Evolutionary conservation across 1,139 yeast genomes (phyloP), one percentile per base, ranked within the genome.

Genomic region (Sugiyamaella novakii): DNA sequence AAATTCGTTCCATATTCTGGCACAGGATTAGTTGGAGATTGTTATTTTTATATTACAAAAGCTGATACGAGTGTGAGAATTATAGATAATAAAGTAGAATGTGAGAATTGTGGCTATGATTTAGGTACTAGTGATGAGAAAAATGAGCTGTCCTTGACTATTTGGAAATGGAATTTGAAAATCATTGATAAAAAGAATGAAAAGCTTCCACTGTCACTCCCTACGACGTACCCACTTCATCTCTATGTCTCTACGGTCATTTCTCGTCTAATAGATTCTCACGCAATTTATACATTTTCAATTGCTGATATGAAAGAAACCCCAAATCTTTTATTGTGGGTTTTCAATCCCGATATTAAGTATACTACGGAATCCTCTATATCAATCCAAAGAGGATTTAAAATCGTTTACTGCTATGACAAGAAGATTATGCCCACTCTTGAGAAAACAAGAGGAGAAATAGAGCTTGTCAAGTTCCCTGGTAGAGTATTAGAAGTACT

Each of bases 91-190:
- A 19, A 31, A 18, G 47, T 50, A 7, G 30, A 17, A 3, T 59
- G 62, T 40, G 5, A 18, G 11, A 38, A 38, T 7, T 59, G 63
- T 30, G 38, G 40, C 7, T 21, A 46, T 14, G 12, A n/a, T 10
- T 27, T 57, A n/a, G 63, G 62, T 0, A 29, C 40, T 6, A 8
- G n/a, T 8, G 62, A 58, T 12, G 43, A 42, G 4, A 37, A 43
- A 21, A 47, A 43, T 12, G 35, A 22, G 17, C 12, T 43, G 12
- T 60, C 70, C 5, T 61, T 62, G 14, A 78, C 76, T 56, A 28
- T 86, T 0, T 73, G 74, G 67, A 86, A 85, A 60, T 86, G 95
- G 94, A 72, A 73, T 31, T 49, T 84, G 1, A 27, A 29, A 53
- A 3, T 58, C 81, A n/a, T 47, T 12, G 19, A 18, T 12, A 12